These are phyloP conservation scores for Arachis monticola DNA, from an alignment of 331 rosid species.

Conservation along the genomic window DNA sequence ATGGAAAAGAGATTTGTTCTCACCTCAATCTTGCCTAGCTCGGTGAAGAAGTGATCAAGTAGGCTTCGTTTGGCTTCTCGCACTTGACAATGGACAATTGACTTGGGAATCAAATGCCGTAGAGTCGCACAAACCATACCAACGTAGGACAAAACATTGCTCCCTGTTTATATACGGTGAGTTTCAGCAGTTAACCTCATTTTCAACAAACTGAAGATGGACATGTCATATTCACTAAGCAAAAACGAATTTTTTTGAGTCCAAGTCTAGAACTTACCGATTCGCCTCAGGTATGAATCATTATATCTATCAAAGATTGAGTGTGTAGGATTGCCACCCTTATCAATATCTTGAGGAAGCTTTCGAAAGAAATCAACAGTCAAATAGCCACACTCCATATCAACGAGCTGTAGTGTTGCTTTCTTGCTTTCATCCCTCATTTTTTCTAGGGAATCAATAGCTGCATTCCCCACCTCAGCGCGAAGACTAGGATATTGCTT, in stretches of 20 bases:
- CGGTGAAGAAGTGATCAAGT: slow-evolving; percentile 81
- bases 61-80: slow-evolving; percentile 89
- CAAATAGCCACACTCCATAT: slow-evolving; percentile 91
- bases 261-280: slow-evolving; percentile 54
- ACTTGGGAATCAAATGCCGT: slow-evolving; percentile 87
- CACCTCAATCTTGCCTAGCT: slow-evolving; percentile 85
- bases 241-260: slow-evolving; percentile 6
- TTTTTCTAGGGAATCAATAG: slow-evolving; percentile 75
- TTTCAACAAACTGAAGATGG: neutral
- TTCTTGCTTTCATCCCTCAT: slow-evolving; percentile 93
- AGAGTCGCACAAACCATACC: slow-evolving; percentile 79
- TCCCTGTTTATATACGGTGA: slow-evolving; percentile 54
- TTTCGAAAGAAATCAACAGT: slow-evolving; percentile 92
- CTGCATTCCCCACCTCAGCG: slow-evolving; percentile 87
- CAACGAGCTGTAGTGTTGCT: slow-evolving; percentile 81
- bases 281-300: slow-evolving; percentile 86
- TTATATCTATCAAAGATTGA: slow-evolving; percentile 92
- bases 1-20: neutral
- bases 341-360: slow-evolving; percentile 94
- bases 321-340: slow-evolving; percentile 97
- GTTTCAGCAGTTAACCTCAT: slow-evolving; percentile 16
- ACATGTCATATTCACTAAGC: neutral
- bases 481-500: slow-evolving; percentile 93
- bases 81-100: slow-evolving; percentile 87
- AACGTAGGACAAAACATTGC: slow-evolving; percentile 80